Conservation (phyloP, 2,329 filamentous ascomycete genomes). For the Leptographium wingfieldii region DNA sequence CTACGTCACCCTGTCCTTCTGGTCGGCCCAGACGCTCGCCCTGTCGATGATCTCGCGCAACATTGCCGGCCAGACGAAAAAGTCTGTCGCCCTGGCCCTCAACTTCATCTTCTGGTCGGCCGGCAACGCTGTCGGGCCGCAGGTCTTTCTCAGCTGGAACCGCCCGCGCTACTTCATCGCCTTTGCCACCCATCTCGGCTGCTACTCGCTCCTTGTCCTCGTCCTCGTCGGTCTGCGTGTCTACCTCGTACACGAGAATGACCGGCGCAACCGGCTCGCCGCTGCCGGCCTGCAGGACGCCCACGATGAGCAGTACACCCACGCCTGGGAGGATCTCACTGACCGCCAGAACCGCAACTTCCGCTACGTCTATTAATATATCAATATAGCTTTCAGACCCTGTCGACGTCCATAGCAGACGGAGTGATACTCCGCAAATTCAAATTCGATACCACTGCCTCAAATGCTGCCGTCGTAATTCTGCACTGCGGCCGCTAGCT, state of each 20-base stretch:
- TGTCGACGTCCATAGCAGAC: too few relatives aligned
- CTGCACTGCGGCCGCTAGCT: background rate
- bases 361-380: constrained; percentile 34
- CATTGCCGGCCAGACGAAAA: constrained; percentile 62
- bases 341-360: constrained; percentile 49
- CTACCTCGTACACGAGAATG: constrained; percentile 45
- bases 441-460: too few relatives aligned
- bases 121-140: constrained; percentile 32
- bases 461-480: too few relatives aligned
- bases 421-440: background rate
- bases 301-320: constrained; percentile 27
- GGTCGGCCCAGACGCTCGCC: constrained; percentile 56
- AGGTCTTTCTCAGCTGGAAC: constrained; percentile 50
- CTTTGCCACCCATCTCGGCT: constrained; percentile 56
- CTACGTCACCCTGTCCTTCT: constrained; percentile 66
- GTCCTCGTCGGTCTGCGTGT: constrained; percentile 45
- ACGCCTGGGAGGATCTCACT: constrained; percentile 51
- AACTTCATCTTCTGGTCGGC: constrained; percentile 59
- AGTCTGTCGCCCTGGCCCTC: constrained; percentile 51
- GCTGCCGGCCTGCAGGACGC: constrained; percentile 27
- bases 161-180: constrained; percentile 56
- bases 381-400: too few relatives aligned
- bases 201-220: constrained; percentile 48
- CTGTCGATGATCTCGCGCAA: constrained; percentile 59
- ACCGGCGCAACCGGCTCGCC: constrained; percentile 37